Base-by-base conservation (phyloP, 208 protist species). In the Angomonas deanei region DNA sequence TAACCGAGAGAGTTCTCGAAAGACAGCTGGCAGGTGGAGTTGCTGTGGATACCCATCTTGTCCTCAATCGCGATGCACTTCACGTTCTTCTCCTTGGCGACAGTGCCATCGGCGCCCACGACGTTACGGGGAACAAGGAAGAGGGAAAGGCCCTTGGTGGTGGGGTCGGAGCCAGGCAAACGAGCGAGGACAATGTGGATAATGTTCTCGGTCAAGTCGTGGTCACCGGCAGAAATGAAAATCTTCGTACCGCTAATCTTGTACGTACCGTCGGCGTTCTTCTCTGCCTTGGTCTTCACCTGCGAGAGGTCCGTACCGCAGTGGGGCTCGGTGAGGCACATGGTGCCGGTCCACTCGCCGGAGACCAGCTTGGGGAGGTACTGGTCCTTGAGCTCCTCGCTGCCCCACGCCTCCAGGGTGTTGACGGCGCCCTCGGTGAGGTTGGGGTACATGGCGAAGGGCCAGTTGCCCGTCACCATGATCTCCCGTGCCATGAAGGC, bases 251-350 rank as follows among this genome's bases (percentile, higher is more conserved):
- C 92, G 19, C 61, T 91, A 54, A 97, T 78, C 59, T 70, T 79
- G 81, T 93, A 97, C 24, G 72, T 82, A 48, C 88, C 88, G 72
- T 93, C 78, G 17, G n/a, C 58, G 30, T 61, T 59, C 10, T 76
- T 78, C 73, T 86, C 84, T 13, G 92, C 88, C 58, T 82, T 89
- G 32, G 88, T 92, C 64, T 81, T 83, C 26, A 94, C 84, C 64
- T 93, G 84, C 1, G 74, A 76, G 36, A 94, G 72, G 69, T 94
- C 88, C 17, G 84, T 88, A 8, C 88, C 91, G 73, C 86, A 91
- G 38, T 92, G 84, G 33, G 86, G 88, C 68, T 95, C 92, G n/a
- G 88, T 95, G 49, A 97, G 73, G 64, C 92, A 95, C 88, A 97
- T 94, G 21, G 88, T 93, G 24, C 92, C 92, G 19, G 71, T 83